Evolutionary conservation across 352 stramenopile species (phyloP).

Genomic region (Globisporangium spinosum): DNA sequence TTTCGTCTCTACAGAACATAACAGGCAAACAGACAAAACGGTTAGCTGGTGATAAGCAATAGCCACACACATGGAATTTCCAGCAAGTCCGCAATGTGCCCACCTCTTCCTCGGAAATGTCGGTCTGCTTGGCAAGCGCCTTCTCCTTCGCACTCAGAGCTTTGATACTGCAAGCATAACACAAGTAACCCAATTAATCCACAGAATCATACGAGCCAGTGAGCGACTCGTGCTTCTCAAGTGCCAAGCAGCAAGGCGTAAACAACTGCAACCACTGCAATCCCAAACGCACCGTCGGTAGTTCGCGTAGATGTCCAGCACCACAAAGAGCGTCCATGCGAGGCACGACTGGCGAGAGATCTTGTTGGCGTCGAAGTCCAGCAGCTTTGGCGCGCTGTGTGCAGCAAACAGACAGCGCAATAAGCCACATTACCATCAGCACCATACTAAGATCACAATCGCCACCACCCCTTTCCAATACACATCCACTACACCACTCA

Average conservation of each 20-base stretch:
- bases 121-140: slow-evolving; percentile 41
- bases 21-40: not conserved
- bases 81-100: not conserved
- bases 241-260: not conserved
- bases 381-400: slow-evolving; percentile 61
- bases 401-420: not conserved
- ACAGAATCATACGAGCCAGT: not conserved
- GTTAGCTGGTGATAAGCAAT: slow-evolving; percentile 1
- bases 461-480: not conserved
- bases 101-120: slow-evolving; percentile 59
- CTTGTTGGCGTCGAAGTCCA: slow-evolving; percentile 70
- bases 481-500: slow-evolving; percentile 26
- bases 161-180: slow-evolving; percentile 38
- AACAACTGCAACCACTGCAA: not conserved
- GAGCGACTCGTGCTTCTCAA: not conserved
- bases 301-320: slow-evolving; percentile 78
- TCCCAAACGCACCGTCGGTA: slow-evolving; percentile 44
- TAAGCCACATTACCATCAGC: slow-evolving; percentile 7
- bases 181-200: not conserved
- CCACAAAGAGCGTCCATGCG: slow-evolving; percentile 69
- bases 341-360: slow-evolving; percentile 68
- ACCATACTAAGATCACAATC: not conserved
- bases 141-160: slow-evolving; percentile 59
- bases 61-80: not conserved
- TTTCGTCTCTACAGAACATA: slow-evolving; percentile 29